Conservation (phyloP, 345 rosid species). For the Moricandia moricandioides region DNA sequence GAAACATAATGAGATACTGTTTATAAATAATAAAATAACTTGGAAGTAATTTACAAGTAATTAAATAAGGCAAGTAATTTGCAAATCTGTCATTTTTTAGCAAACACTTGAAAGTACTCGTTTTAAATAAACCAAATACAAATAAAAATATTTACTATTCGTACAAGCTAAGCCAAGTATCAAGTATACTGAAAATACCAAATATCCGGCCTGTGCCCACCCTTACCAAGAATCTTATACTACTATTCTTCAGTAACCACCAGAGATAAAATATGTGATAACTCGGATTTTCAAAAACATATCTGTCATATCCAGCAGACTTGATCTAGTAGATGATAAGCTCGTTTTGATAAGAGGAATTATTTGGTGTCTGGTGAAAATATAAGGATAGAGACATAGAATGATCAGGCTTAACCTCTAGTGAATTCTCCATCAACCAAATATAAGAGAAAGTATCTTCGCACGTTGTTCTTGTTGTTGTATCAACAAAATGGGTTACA, state of each 20-base stretch:
- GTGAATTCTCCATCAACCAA: slow-evolving; percentile 35
- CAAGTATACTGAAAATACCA: too few species aligned
- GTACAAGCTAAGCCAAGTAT: too few species aligned
- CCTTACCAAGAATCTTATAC: slow-evolving; percentile 24
- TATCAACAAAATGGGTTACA: slow-evolving; percentile 9
- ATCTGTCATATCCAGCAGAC: slow-evolving; percentile 22
- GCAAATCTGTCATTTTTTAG: too few species aligned
- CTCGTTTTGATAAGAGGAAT: slow-evolving; percentile 5
- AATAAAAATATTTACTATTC: too few species aligned
- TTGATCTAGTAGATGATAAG: slow-evolving; percentile 15
- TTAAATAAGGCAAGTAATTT: too few species aligned
- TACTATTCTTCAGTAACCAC: slow-evolving; percentile 8
- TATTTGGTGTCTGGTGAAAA: slow-evolving; percentile 17
- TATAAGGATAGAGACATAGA: slow-evolving; percentile 29
- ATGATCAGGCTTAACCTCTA: slow-evolving; percentile 18
- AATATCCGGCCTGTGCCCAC: too few species aligned
- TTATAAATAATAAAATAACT: too few species aligned
- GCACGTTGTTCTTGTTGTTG: slow-evolving; percentile 33
- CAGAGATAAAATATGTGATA: slow-evolving; percentile 7
- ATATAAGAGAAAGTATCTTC: slow-evolving; percentile 34
- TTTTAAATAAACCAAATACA: too few species aligned
- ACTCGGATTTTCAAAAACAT: background rate
- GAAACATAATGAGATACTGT: too few species aligned
- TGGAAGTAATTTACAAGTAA: too few species aligned
- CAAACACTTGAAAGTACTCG: too few species aligned